Evolutionary conservation across 106 monocot genomes (phyloP), one percentile per base, ranked within the genome.

Genomic region (Amphibolis antarctica): DNA sequence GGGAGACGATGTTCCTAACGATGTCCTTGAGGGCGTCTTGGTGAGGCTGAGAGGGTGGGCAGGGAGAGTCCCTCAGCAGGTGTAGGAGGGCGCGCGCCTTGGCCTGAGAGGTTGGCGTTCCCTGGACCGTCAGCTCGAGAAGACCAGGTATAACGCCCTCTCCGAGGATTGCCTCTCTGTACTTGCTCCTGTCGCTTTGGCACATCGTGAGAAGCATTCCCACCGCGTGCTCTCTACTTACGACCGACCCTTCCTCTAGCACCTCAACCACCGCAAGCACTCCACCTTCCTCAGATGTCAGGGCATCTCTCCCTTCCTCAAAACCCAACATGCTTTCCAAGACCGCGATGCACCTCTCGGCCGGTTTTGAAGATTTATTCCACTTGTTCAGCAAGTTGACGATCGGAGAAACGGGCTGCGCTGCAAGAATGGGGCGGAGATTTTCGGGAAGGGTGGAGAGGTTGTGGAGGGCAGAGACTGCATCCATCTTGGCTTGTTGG

Each of bases 201-300:
- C 79, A 79, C 65, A 86, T 76, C 22, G 53, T 76, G 4, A 86
- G 53, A 18, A 86, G 74, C 0, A 60, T 70, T 15, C 77, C 77
- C 0, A 81, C 79, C 3, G 86, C 86, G 26, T 79, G 81, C 44
- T 82, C 82, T 54, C 45, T 70, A 25, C 78, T 59, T 20, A 53
- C 25, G 11, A 60, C 54, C 6, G 77, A 74, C 0, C 88, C 88
- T 6, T 93, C 93, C 67, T 93, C 88, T 1, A 93, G 72, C 2
- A 85, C 80, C 60, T 93, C 88, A 19, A 93, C 93, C 10, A 88
- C 66, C 12, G 93, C 27, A 9, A 93, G 79, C 9, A 93, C 85
- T 21, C 88, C 93, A 23, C 76, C 88, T 14, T 82, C 70, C 67
- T 77, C 78, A 0, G 53, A 13, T 4, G 75, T 74, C 69, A 93